Evolutionary conservation across 352 stramenopile species (phyloP), one percentile per base, ranked within the genome.

Genomic region (Globisporangium cylindrosporum): DNA sequence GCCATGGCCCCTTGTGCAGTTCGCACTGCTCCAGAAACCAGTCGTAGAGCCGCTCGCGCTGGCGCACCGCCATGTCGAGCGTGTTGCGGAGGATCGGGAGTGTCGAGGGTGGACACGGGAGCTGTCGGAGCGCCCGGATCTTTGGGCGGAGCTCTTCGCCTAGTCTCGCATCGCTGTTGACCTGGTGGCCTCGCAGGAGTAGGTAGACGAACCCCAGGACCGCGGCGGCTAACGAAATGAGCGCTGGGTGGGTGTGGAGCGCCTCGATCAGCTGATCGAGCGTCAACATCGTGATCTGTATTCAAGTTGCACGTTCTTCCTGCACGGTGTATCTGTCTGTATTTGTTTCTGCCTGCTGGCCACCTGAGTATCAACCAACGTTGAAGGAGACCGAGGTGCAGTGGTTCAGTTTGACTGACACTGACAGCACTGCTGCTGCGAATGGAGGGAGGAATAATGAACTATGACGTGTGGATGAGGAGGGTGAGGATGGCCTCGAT

Each of bases 31-130:
- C 79, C 22, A 79, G 51, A 54, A 91, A 76, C 82, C 81, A 89
- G 64, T 89, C 80, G 71, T 89, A 80, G 55, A 89, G 67, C 22
- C 79, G 73, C 22, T 63, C n/a, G n/a, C 74, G 74, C 34, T 91
- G 80, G 32, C 57, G 72, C 36, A 78, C 29, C 2, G 78, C 58
- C 55, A 89, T 64, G 62, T 90, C 79, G 27, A 89, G 64, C 49
- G 81, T 88, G 66, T 89, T 89, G 69, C 80, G 78, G 5, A 89
- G 34, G 25, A 88, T 10, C 1, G 80, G 81, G 14, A 89, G 73
- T 27, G 80, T 88, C 20, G 74, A 74, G 6, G 67, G 55, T 0
- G 78, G 76, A 9, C 57, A 71, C 10, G 82, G 82, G 2, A 92
- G 66, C 2, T 75, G 62, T 41, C 67, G 68, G 34, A 83, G 46